Conservation (phyloP, 192 early-diverging fungal species). For the Coemansia sp. region DNA sequence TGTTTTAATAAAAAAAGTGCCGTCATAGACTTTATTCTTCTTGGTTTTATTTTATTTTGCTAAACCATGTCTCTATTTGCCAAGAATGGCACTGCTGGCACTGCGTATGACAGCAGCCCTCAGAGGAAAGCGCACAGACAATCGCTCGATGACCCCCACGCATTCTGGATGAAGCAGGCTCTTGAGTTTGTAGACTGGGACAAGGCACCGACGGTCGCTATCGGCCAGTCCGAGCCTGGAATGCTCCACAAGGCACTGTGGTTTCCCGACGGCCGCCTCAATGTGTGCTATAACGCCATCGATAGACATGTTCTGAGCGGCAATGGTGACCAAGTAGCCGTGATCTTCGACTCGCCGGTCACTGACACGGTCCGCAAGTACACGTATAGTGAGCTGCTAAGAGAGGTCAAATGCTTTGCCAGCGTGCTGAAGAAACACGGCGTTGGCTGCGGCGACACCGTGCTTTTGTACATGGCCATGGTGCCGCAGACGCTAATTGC, state of each 20-base stretch:
- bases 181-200: conserved; percentile 44
- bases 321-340: conserved; percentile 60
- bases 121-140: conserved; percentile 32
- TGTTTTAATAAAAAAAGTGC: background rate
- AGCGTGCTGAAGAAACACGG: conserved; percentile 60
- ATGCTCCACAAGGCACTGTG: conserved; percentile 53
- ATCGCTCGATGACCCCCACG: conserved; percentile 37
- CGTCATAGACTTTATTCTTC: background rate
- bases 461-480: conserved; percentile 84
- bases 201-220: conserved; percentile 20
- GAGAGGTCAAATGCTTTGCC: conserved; percentile 65
- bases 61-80: background rate
- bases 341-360: conserved; percentile 75
- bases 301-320: conserved; percentile 67
- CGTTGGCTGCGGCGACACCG: conserved; percentile 67
- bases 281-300: conserved; percentile 78
- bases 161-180: conserved; percentile 49
- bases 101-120: background rate
- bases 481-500: conserved; percentile 75
- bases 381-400: conserved; percentile 67
- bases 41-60: background rate
- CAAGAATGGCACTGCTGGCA: background rate
- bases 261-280: conserved; percentile 70
- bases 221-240: conserved; percentile 8
- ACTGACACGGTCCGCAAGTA: conserved; percentile 54